These are phyloP conservation scores for Casuarina equisetifolia DNA, from an alignment of 306 rosid genomes.

Conservation along the genomic window DNA sequence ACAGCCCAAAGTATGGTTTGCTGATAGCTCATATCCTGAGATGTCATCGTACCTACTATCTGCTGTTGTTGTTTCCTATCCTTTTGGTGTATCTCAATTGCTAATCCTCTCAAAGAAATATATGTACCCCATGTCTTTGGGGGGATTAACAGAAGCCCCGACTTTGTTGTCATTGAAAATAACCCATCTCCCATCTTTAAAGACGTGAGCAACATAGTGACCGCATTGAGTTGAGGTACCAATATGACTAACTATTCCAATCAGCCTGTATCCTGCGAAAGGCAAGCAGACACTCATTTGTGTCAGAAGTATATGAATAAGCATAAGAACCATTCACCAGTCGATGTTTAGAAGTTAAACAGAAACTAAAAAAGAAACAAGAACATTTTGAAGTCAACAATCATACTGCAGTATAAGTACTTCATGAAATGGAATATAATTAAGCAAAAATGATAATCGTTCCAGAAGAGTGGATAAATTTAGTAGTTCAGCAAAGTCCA, in stretches of 20 bases:
- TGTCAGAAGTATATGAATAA: constrained; percentile 6
- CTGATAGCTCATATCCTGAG: neutral
- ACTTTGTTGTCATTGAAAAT: constrained; percentile 90
- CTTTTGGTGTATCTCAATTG: constrained; percentile 21
- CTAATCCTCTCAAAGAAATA: constrained; percentile 83
- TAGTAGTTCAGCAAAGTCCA: neutral
- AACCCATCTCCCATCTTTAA: constrained; percentile 91
- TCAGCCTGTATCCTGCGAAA: constrained; percentile 70
- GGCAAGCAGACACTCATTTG: neutral
- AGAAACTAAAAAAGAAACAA: neutral
- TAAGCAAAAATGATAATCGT: neutral
- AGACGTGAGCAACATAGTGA: constrained; percentile 91
- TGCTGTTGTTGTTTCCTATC: constrained; percentile 6
- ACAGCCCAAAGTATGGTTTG: neutral
- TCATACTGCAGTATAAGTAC: neutral
- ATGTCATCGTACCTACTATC: neutral
- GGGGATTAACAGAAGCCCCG: constrained; percentile 86
- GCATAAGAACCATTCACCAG: neutral
- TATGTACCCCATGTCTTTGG: constrained; percentile 96
- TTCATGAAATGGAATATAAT: neutral
- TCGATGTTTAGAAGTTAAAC: neutral
- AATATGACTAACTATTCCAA: constrained; percentile 89
- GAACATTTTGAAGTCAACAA: neutral
- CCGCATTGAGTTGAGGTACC: constrained; percentile 95
- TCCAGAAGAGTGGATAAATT: neutral